Conservation (phyloP, 306 rosid genomes). For the Cicer pinnatifidum region DNA sequence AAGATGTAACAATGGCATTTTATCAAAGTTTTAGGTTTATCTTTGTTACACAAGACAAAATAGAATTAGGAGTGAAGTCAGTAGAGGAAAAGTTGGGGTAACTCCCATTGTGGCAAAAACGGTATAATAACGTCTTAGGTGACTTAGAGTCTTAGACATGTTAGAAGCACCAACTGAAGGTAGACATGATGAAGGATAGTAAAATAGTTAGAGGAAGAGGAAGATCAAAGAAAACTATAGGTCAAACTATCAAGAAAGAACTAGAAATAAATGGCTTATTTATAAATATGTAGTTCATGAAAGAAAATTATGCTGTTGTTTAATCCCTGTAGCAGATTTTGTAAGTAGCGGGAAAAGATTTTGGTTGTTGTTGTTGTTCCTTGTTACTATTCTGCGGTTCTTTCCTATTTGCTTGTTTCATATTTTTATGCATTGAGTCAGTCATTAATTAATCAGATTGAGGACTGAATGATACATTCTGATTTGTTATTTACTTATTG, state of each 20-base stretch:
- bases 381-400: slow-evolving; percentile 18
- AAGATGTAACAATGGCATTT: slow-evolving; percentile 13
- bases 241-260: not conserved
- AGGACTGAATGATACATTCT: slow-evolving; percentile 46
- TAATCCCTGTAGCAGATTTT: not conserved
- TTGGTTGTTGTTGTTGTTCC: slow-evolving; percentile 26
- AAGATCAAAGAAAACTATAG: not conserved
- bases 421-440: slow-evolving; percentile 29
- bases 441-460: slow-evolving; percentile 38
- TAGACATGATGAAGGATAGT: not conserved
- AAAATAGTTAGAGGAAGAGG: not conserved
- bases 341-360: not conserved
- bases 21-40: not conserved
- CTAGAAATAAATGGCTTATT: not conserved
- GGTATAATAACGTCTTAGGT: slow-evolving; percentile 3
- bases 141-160: not conserved
- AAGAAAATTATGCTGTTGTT: not conserved
- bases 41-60: not conserved
- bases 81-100: not conserved
- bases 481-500: slow-evolving; percentile 44
- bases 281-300: not conserved
- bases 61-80: slow-evolving; percentile 4
- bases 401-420: slow-evolving; percentile 42
- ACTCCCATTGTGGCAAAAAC: not conserved
- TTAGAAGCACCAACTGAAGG: not conserved